phyloP scores from a whole-genome alignment of 225 moss, liverwort and hornwort species.

The Asterella californica region DNA sequence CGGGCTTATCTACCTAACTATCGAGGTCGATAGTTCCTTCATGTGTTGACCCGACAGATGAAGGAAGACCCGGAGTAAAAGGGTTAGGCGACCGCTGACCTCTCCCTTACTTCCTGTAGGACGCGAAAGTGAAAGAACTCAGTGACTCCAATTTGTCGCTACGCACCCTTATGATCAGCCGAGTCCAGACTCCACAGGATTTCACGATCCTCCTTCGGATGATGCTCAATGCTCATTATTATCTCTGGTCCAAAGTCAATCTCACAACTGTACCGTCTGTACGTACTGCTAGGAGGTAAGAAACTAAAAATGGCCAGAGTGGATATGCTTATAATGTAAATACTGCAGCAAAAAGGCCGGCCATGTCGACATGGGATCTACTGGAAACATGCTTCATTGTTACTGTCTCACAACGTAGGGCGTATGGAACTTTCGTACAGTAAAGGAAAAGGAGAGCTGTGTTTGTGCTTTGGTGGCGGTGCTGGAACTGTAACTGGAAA shows the following conservation, averaged over 20 bases:
- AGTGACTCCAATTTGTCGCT: too few relatives aligned
- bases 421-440: neutral
- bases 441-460: neutral
- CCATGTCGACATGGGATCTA: neutral
- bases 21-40: too few relatives aligned
- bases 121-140: too few relatives aligned
- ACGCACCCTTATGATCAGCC: too few relatives aligned
- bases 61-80: too few relatives aligned
- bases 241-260: neutral
- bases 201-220: neutral
- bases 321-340: neutral
- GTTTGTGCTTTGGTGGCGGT: neutral
- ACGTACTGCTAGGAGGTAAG: neutral
- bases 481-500: neutral
- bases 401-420: neutral
- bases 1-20: too few relatives aligned
- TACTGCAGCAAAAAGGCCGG: neutral
- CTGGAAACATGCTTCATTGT: neutral
- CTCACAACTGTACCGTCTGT: neutral
- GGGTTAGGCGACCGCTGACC: too few relatives aligned
- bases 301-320: neutral
- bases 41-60: too few relatives aligned
- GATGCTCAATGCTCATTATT: conserved; percentile 2
- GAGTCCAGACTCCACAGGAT: neutral
- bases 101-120: too few relatives aligned